Evolutionary conservation across 768 basidiomycete species (phyloP).

Genomic region (Kwoniella mangroviensis): DNA sequence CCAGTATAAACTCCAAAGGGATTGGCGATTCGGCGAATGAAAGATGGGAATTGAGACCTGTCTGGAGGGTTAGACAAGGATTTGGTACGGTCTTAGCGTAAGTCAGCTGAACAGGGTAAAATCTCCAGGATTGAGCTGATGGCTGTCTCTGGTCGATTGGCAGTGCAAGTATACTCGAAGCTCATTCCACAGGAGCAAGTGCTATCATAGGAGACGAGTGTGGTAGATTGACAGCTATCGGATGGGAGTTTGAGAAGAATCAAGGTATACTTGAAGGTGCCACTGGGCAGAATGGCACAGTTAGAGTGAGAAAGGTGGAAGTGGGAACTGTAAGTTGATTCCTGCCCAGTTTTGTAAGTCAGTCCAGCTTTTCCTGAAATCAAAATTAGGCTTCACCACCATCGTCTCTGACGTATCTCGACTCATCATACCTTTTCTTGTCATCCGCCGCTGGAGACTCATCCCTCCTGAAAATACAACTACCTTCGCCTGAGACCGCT

Average conservation of each 20-base stretch:
- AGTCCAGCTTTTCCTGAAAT: not conserved
- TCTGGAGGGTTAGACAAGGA: slow-evolving; percentile 54
- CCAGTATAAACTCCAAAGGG: slow-evolving; percentile 29
- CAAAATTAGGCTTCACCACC: slow-evolving; percentile 45
- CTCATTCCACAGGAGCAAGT: slow-evolving; percentile 29
- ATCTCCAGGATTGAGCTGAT: not conserved
- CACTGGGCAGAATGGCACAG: slow-evolving; percentile 18
- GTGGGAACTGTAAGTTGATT: slow-evolving; percentile 45
- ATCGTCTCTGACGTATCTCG: slow-evolving; percentile 48
- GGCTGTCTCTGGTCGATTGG: not conserved
- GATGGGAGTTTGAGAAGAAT: slow-evolving; percentile 33
- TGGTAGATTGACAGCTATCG: slow-evolving; percentile 44
- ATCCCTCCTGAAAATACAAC: slow-evolving; percentile 31
- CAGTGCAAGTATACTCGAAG: slow-evolving; percentile 36
- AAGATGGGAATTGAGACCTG: slow-evolving; percentile 38
- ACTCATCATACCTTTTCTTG: slow-evolving; percentile 44
- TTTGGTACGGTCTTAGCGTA: slow-evolving; percentile 54
- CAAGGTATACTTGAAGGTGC: slow-evolving; percentile 24
- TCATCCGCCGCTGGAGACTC: slow-evolving; percentile 53
- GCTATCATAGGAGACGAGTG: slow-evolving; percentile 51
- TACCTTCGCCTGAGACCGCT: slow-evolving; percentile 6
- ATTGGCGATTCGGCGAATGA: slow-evolving; percentile 16
- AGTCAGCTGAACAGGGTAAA: slow-evolving; percentile 10
- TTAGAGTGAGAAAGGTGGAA: slow-evolving; percentile 31
- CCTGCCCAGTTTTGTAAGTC: not conserved